A percentile compares a stretch with the other conserved stretches of the same genome.
These are phyloP conservation scores for Populus hybrid DNA, from an alignment of 441 rosid species.

Conservation along the genomic window DNA sequence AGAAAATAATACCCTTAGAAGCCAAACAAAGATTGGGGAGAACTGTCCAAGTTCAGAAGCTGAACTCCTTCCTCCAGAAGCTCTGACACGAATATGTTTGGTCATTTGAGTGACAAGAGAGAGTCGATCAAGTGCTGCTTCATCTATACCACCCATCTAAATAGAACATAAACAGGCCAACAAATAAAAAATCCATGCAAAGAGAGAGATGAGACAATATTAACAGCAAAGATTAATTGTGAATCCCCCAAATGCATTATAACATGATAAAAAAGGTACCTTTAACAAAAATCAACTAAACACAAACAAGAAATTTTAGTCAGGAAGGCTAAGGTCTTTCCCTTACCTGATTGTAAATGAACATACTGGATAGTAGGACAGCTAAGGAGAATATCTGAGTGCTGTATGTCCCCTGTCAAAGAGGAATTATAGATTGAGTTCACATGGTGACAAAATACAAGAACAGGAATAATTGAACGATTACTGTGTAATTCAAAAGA, in stretches of 20 bases:
- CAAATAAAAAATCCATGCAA: not conserved
- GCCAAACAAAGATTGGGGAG: no score
- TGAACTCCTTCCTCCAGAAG: no score
- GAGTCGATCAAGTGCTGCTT: slow-evolving; percentile 95
- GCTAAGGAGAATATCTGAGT: slow-evolving; percentile 98
- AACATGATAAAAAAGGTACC: not conserved
- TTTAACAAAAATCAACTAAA: not conserved
- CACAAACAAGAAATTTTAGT: not conserved
- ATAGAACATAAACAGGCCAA: not conserved
- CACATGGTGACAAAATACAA: not conserved
- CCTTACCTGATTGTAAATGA: slow-evolving; percentile 86
- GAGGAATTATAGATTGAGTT: slow-evolving; percentile 10
- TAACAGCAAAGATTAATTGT: not conserved
- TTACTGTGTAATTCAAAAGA: not conserved
- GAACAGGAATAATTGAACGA: not conserved
- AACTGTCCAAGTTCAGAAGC: no score
- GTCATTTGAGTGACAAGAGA: slow-evolving; percentile 98
- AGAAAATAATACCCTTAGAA: no score
- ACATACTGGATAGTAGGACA: slow-evolving; percentile 95
- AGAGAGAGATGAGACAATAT: not conserved
- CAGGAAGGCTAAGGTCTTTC: slow-evolving; percentile 4
- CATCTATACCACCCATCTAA: slow-evolving; percentile 99
- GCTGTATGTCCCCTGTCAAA: slow-evolving; percentile 89
- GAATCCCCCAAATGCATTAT: not conserved
- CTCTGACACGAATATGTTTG: no score